A percentile compares a stretch with the other conserved stretches of the same genome.
phyloP scores from a whole-genome alignment of 2,329 filamentous ascomycete genomes.

The Triangularia verruculosa region DNA sequence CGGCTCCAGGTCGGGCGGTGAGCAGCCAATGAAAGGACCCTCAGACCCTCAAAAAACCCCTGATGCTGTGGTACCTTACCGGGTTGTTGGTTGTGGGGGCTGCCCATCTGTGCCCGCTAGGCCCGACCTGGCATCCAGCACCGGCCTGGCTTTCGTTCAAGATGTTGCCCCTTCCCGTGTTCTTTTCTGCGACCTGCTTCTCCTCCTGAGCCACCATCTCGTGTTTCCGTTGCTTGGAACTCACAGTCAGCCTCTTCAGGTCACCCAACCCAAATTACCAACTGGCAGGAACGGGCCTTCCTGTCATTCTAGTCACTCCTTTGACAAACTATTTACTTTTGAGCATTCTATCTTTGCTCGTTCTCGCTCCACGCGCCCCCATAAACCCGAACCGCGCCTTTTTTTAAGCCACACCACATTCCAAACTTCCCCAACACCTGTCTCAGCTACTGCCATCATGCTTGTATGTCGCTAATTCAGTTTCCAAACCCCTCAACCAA shows the following conservation, averaged over 20 bases:
- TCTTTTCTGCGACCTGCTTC: background rate
- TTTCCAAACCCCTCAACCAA: background rate
- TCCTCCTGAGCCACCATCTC: constrained; percentile 11
- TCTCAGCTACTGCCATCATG: background rate
- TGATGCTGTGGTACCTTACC: background rate
- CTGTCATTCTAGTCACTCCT: constrained; percentile 28
- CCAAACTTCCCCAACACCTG: background rate
- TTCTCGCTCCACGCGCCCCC: constrained; percentile 1
- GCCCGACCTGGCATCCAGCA: background rate
- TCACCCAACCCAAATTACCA: background rate
- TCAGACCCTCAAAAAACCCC: too few relatives aligned
- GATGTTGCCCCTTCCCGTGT: background rate
- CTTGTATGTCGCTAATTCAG: background rate
- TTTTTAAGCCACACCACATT: background rate
- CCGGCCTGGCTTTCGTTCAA: background rate
- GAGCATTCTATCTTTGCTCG: constrained; percentile 1
- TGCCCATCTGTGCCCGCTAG: background rate
- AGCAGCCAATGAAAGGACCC: background rate
- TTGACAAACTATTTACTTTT: constrained; percentile 14
- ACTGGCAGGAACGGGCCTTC: constrained; percentile 8
- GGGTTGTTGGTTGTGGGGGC: constrained; percentile 1
- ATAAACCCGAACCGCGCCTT: background rate
- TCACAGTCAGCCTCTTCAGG: background rate
- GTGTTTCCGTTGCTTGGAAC: constrained; percentile 8
- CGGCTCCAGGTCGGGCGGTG: background rate